These are phyloP conservation scores for Aspergillus cejpii DNA, from an alignment of 2,329 filamentous ascomycete genomes.

Conservation along the genomic window DNA sequence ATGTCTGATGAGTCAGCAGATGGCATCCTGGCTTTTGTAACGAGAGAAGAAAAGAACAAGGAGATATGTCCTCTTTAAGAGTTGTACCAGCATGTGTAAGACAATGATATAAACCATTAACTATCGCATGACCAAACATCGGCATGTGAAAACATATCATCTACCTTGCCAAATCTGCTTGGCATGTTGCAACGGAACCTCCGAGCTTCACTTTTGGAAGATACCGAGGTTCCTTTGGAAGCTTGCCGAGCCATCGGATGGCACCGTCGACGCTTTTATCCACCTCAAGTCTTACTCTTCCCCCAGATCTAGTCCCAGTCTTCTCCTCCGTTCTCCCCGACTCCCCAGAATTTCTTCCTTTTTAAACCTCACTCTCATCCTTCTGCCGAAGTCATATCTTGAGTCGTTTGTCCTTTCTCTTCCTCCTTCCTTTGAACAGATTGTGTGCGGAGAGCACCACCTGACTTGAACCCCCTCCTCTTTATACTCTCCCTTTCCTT, in stretches of 20 bases:
- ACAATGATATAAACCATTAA: neutral
- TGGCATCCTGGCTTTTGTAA: neutral
- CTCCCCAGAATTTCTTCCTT: slow-evolving; percentile 19
- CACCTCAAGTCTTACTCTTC: slow-evolving; percentile 7
- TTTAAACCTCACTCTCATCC: slow-evolving; percentile 9
- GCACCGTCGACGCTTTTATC: slow-evolving; percentile 10
- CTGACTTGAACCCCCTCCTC: slow-evolving; percentile 1
- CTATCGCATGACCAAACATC: slow-evolving; percentile 10
- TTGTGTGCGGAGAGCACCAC: slow-evolving; percentile 1
- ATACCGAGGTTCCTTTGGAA: slow-evolving; percentile 29
- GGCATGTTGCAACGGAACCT: slow-evolving; percentile 14
- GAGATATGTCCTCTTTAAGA: neutral
- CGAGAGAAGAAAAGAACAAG: neutral
- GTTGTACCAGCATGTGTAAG: neutral
- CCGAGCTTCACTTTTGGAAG: slow-evolving; percentile 19
- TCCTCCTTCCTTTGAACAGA: slow-evolving; percentile 3
- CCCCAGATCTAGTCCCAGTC: slow-evolving; percentile 14
- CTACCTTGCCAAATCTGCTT: slow-evolving; percentile 22
- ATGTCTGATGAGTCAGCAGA: neutral
- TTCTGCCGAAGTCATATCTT: neutral
- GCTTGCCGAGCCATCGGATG: slow-evolving; percentile 31
- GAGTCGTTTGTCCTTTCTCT: slow-evolving; percentile 1
- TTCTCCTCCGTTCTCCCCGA: slow-evolving; percentile 19
- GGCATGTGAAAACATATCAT: slow-evolving; percentile 31
- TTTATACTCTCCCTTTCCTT: slow-evolving; percentile 11